These are phyloP conservation scores for Saccharomycopsis lassenensis DNA, from an alignment of 805 yeast genomes.

Conservation along the genomic window DNA sequence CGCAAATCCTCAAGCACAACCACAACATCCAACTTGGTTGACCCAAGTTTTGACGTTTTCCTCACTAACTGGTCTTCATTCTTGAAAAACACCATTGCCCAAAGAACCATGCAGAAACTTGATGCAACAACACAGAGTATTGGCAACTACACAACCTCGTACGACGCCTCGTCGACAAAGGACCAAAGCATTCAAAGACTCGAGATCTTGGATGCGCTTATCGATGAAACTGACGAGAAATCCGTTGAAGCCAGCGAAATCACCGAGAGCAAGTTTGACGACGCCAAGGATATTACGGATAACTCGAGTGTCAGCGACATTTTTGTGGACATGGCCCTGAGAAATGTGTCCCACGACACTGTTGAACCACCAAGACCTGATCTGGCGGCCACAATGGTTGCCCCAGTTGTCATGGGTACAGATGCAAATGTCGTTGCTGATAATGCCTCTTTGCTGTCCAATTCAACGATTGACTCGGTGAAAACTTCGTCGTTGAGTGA, in stretches of 20 bases:
- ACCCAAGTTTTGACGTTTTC: conserved; percentile 10
- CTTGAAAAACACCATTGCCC: conserved; percentile 12
- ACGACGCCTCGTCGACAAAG: too few species aligned
- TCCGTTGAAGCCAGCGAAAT: too few species aligned
- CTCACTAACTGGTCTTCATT: conserved; percentile 10
- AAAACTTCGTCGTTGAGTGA: conserved; percentile 9
- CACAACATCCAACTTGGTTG: not conserved
- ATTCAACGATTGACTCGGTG: conserved; percentile 12
- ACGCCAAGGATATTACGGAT: too few species aligned
- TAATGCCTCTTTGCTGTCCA: conserved; percentile 13
- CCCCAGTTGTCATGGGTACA: too few species aligned
- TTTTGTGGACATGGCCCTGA: not conserved
- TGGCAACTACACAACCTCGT: conserved; percentile 7
- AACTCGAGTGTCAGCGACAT: not conserved
- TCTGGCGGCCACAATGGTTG: too few species aligned
- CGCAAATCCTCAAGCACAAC: not conserved
- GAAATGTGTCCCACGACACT: too few species aligned
- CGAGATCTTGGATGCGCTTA: too few species aligned
- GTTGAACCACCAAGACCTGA: too few species aligned
- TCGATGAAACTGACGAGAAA: too few species aligned
- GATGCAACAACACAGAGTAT: conserved; percentile 2
- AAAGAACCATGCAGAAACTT: conserved; percentile 9
- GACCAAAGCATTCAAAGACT: too few species aligned
- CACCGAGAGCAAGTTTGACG: too few species aligned
- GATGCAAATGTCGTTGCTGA: not conserved